These are phyloP conservation scores for Neurospora sublineolata DNA, from an alignment of 495 filamentous ascomycete genomes.

Conservation along the genomic window DNA sequence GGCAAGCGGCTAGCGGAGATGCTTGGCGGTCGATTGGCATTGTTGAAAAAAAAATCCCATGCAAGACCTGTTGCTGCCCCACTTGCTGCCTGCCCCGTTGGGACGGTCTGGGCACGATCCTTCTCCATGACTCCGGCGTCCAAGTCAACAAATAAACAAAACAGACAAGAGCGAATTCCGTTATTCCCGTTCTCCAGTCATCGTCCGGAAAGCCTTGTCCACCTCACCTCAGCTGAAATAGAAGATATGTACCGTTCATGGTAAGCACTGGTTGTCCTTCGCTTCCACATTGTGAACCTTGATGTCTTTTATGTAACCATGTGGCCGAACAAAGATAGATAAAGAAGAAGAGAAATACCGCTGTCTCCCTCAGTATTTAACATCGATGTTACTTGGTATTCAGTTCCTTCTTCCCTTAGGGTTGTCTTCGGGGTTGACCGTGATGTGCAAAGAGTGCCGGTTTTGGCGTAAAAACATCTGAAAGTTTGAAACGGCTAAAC, in stretches of 20 bases:
- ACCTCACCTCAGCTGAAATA: not conserved
- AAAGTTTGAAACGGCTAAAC: not conserved
- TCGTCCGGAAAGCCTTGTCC: not conserved
- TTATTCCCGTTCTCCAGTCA: not conserved
- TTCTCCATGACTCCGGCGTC: not conserved
- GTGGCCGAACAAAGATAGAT: not conserved
- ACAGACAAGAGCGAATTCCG: not conserved
- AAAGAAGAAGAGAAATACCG: not conserved
- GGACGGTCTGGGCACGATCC: not conserved
- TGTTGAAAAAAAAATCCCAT: not conserved
- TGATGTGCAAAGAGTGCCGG: not conserved
- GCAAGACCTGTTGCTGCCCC: not conserved
- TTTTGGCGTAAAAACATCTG: not conserved
- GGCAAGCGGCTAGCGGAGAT: not conserved
- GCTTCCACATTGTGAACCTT: not conserved
- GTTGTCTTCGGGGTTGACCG: not conserved
- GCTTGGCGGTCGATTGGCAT: not conserved
- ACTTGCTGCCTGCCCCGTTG: not conserved
- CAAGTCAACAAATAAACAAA: not conserved
- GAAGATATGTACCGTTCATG: not conserved
- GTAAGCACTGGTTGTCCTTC: not conserved
- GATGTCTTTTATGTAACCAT: not conserved
- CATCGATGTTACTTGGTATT: not conserved
- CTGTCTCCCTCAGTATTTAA: not conserved
- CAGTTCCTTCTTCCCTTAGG: not conserved